These are phyloP conservation scores for Tylopilus sp. DNA, from an alignment of 1,284 basidiomycete genomes.

Conservation along the genomic window DNA sequence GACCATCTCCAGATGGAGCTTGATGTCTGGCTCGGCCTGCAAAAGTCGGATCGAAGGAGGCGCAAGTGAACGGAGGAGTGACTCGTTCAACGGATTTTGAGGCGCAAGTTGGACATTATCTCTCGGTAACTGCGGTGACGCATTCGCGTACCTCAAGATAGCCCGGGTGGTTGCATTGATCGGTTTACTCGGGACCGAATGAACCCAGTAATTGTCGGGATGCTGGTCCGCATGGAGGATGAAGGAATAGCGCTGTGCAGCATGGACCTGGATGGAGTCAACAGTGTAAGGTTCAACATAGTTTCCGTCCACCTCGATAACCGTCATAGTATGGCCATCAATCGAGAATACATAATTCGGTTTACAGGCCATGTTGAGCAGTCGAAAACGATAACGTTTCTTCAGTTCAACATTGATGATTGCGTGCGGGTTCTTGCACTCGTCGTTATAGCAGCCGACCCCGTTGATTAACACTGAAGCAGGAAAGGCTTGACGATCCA, in stretches of 20 bases:
- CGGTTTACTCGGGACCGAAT: constrained; percentile 22
- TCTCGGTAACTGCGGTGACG: constrained; percentile 40
- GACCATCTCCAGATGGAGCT: constrained; percentile 35
- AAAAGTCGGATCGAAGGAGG: constrained; percentile 12
- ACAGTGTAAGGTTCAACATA: constrained; percentile 42
- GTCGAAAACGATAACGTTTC: constrained; percentile 50
- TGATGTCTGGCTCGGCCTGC: constrained; percentile 38
- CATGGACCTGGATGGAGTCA: constrained; percentile 41
- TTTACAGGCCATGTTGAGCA: constrained; percentile 52
- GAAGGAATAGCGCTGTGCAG: constrained; percentile 49
- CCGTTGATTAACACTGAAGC: constrained; percentile 61
- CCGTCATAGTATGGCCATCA: constrained; percentile 45
- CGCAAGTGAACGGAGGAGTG: constrained; percentile 37
- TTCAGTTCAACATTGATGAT: constrained; percentile 39
- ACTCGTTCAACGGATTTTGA: constrained; percentile 38
- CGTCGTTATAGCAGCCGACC: constrained; percentile 46
- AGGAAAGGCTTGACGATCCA: constrained; percentile 30
- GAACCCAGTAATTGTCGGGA: constrained; percentile 45
- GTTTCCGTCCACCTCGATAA: constrained; percentile 52
- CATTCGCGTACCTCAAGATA: constrained; percentile 49
- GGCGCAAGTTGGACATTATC: constrained; percentile 21
- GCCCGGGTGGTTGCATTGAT: constrained; percentile 35
- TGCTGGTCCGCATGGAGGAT: constrained; percentile 42
- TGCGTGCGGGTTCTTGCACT: constrained; percentile 43
- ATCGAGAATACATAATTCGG: constrained; percentile 52